A percentile compares a stretch with the other conserved stretches of the same genome.
Evolutionary conservation across 2,329 filamentous ascomycete genomes (phyloP).

Genomic region (Ophiostoma ulmi): DNA sequence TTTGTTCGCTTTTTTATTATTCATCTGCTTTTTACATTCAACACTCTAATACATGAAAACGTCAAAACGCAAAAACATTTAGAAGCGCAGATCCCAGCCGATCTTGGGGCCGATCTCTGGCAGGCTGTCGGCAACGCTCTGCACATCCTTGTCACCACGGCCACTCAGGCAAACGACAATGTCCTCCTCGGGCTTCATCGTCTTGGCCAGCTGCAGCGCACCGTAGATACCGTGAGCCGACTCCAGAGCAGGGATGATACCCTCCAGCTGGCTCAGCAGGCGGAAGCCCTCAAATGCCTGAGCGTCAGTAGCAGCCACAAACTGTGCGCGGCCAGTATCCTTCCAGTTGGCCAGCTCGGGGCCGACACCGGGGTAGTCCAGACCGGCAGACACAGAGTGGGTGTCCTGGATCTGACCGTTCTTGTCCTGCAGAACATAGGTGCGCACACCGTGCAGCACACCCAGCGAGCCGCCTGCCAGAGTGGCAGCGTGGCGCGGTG

Average conservation of each 20-base stretch:
- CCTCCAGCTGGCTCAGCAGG: conserved; percentile 79
- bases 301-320: conserved; percentile 85
- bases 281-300: conserved; percentile 85
- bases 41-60: too few relatives aligned
- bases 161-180: conserved; percentile 92
- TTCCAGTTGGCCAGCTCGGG: conserved; percentile 93
- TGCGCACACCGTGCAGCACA: conserved; percentile 91
- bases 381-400: conserved; percentile 90
- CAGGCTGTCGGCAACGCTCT: conserved; percentile 93
- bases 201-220: conserved; percentile 84
- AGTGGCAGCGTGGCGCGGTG: conserved; percentile 78
- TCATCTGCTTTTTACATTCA: neutral
- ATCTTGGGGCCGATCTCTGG: conserved; percentile 85
- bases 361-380: conserved; percentile 95
- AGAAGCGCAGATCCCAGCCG: conserved; percentile 64
- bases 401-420: conserved; percentile 93
- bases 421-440: conserved; percentile 88
- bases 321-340: conserved; percentile 77
- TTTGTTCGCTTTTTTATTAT: neutral
- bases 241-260: conserved; percentile 94
- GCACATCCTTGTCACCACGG: conserved; percentile 95
- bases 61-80: conserved; percentile 13
- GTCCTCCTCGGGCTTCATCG: conserved; percentile 81
- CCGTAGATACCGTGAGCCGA: conserved; percentile 89
- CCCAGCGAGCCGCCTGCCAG: conserved; percentile 82